phyloP scores from a whole-genome alignment of 805 yeast genomes.

The Yamadazyma laniorum region DNA sequence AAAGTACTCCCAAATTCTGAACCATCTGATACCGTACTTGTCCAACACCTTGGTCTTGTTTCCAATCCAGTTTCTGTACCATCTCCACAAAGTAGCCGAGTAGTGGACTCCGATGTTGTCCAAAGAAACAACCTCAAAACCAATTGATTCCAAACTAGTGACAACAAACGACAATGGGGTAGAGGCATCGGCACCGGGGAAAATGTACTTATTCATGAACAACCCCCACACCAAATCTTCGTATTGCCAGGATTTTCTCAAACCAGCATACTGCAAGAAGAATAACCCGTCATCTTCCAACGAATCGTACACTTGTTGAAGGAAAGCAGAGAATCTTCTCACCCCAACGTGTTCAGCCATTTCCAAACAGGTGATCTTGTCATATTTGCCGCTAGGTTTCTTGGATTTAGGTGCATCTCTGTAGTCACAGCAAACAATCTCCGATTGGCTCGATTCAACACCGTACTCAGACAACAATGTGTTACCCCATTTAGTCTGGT shows the following conservation, averaged over 20 bases:
- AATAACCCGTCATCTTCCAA: conserved; percentile 90
- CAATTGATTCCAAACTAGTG: conserved; percentile 73
- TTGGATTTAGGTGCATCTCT: conserved; percentile 80
- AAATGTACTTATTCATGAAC: conserved; percentile 92
- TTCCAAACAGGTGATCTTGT: conserved; percentile 87
- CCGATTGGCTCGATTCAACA: conserved; percentile 64
- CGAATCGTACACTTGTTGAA: conserved; percentile 79
- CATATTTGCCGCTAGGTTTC: conserved; percentile 51
- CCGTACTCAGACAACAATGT: conserved; percentile 66
- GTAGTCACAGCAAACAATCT: conserved; percentile 80
- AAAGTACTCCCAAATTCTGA: conserved; percentile 90
- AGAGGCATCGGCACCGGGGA: conserved; percentile 97
- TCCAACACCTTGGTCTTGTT: conserved; percentile 72
- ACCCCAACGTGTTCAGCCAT: conserved; percentile 98
- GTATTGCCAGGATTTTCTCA: conserved; percentile 91
- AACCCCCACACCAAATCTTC: conserved; percentile 93
- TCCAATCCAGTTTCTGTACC: conserved; percentile 93
- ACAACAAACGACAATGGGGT: conserved; percentile 87
- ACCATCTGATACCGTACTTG: conserved; percentile 89
- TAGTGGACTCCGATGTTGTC: conserved; percentile 93
- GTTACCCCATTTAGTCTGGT: conserved; percentile 90
- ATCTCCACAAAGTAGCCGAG: conserved; percentile 86
- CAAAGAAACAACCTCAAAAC: conserved; percentile 78
- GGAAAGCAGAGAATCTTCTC: conserved; percentile 72
- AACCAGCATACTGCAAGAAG: conserved; percentile 84